Percentiles rank a stretch among this genome's conserved stretches.
Evolutionary conservation across 768 basidiomycete genomes (phyloP).

Genomic region (Boletus reticulatus): DNA sequence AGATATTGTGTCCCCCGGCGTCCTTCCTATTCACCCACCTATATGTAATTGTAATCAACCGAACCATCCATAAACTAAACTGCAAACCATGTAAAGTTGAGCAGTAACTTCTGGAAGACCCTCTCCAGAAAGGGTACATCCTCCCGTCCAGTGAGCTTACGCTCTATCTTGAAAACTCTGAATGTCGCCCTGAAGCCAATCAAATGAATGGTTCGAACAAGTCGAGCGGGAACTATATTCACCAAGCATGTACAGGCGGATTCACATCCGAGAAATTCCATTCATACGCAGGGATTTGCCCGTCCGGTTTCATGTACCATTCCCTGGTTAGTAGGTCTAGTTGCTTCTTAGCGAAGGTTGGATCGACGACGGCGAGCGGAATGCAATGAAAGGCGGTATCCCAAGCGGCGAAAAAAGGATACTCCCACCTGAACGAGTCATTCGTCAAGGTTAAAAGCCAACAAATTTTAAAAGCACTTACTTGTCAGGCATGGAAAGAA

Average conservation of each 20-base stretch:
- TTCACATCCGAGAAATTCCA: conserved; percentile 99
- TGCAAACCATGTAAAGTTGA: conserved; percentile 93
- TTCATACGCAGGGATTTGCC: conserved; percentile 97
- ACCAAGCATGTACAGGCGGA: conserved; percentile 98
- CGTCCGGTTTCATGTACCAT: conserved; percentile 99
- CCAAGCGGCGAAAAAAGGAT: conserved; percentile 99
- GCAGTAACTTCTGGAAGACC: conserved; percentile 94
- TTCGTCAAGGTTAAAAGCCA: conserved; percentile 1
- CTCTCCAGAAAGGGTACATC: conserved; percentile 93
- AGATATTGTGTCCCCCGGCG: conserved; percentile 90
- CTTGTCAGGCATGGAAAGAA: conserved; percentile 99
- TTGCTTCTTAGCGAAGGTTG: conserved; percentile 96
- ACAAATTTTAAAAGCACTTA: conserved; percentile 33
- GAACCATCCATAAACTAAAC: neutral
- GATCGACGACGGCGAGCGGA: conserved; percentile 93
- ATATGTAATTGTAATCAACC: neutral
- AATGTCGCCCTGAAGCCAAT: conserved; percentile 77
- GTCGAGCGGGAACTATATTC: conserved; percentile 12
- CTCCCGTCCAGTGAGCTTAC: conserved; percentile 89
- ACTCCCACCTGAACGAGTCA: conserved; percentile 74
- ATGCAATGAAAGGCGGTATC: conserved; percentile 99
- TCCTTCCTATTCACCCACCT: conserved; percentile 99
- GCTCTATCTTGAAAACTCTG: conserved; percentile 98
- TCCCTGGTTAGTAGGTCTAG: conserved; percentile 93
- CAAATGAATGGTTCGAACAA: neutral